Percentiles rank a stretch among this genome's conserved stretches.
Evolutionary conservation across 2,329 filamentous ascomycete genomes (phyloP).

Genomic region (Arthrinium puccinioides): DNA sequence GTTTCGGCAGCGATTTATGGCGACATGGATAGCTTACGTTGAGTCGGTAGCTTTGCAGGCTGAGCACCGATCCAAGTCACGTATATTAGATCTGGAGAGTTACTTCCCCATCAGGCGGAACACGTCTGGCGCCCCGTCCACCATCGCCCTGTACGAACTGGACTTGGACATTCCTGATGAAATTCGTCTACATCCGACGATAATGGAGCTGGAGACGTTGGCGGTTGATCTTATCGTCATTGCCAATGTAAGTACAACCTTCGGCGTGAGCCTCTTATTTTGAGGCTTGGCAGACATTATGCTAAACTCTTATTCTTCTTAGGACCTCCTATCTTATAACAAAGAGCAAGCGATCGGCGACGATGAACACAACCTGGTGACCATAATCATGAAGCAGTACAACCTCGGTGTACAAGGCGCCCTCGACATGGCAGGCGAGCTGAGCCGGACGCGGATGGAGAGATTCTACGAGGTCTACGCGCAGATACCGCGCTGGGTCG

Average conservation of each 20-base stretch:
- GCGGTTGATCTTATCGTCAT: conserved; percentile 17
- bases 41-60: conserved; percentile 15
- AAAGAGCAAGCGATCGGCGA: conserved; percentile 18
- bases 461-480: conserved; percentile 10
- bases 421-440: conserved; percentile 6
- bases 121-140: conserved; percentile 16
- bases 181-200: conserved; percentile 10
- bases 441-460: conserved; percentile 5
- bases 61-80: conserved; percentile 10
- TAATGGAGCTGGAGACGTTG: conserved; percentile 12
- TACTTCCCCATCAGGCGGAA: conserved; percentile 16
- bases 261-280: neutral
- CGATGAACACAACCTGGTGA: conserved; percentile 23
- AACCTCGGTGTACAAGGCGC: conserved; percentile 7
- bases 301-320: neutral
- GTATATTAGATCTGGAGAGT: conserved; percentile 12
- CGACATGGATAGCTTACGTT: conserved; percentile 15
- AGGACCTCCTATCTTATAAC: conserved; percentile 22
- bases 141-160: conserved; percentile 15
- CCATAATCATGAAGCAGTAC: conserved; percentile 15
- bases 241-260: conserved; percentile 12
- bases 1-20: conserved; percentile 15
- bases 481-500: conserved; percentile 8
- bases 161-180: conserved; percentile 15
- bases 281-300: neutral